Conservation (phyloP, 148 eudicot species). For the Rheum nobile region DNA sequence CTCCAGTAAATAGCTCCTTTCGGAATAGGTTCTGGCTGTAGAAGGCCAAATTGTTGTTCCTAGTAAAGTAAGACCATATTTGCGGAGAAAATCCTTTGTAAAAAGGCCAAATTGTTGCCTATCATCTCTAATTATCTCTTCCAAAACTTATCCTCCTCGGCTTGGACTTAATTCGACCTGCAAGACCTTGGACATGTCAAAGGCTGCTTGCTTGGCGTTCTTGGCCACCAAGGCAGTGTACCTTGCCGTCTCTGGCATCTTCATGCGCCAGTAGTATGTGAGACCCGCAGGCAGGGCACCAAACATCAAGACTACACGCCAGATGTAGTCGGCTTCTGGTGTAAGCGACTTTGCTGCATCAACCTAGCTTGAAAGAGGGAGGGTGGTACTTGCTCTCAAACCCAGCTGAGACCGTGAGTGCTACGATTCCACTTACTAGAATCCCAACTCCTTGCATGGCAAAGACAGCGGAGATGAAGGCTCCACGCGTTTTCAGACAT, state of each 20-base stretch:
- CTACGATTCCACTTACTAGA: no score
- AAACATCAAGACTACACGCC: not conserved
- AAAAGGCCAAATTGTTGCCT: not conserved
- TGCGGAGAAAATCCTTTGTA: no score
- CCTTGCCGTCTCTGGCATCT: not conserved
- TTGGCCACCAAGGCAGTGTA: not conserved
- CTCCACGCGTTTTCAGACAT: not conserved
- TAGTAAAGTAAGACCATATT: no score
- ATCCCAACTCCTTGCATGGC: not conserved
- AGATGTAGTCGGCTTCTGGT: not conserved
- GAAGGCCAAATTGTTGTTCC: conserved; percentile 7
- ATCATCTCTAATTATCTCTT: not conserved
- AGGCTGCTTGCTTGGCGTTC: not conserved
- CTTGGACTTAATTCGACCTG: not conserved
- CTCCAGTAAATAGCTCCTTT: conserved; percentile 2
- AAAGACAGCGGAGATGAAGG: not conserved
- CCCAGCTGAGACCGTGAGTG: not conserved
- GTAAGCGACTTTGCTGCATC: no score
- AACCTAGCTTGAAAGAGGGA: not conserved
- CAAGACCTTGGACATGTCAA: conserved; percentile 1
- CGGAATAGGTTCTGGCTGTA: conserved; percentile 7
- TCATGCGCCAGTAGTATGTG: not conserved
- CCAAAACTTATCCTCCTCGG: not conserved
- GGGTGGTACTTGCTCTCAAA: conserved; percentile 4
- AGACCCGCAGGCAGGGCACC: not conserved